Conservation (phyloP, 768 basidiomycete species). For the Tulasnella sp. region DNA sequence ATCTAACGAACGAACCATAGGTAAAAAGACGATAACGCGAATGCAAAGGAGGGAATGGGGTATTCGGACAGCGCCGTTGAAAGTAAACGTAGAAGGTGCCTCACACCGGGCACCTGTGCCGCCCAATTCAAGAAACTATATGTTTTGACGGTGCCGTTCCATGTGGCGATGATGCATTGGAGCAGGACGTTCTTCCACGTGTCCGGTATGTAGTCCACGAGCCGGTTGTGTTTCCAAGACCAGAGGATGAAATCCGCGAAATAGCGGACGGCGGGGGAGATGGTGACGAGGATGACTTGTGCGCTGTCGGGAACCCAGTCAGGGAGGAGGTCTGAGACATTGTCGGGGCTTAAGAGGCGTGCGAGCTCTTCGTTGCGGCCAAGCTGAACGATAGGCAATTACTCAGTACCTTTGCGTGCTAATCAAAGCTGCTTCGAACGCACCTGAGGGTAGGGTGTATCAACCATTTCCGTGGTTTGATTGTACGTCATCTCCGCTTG, state of each 20-base stretch:
- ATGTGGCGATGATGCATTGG: too few relatives aligned
- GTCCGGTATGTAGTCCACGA: too few relatives aligned
- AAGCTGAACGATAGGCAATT: not conserved
- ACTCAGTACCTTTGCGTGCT: too few relatives aligned
- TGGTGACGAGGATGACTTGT: not conserved
- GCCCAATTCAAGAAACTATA: too few relatives aligned
- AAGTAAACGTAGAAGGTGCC: too few relatives aligned
- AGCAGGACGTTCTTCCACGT: too few relatives aligned
- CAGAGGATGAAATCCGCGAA: not conserved
- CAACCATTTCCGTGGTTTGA: not conserved
- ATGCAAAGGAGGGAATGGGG: too few relatives aligned
- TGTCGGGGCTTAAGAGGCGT: not conserved
- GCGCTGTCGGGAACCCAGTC: not conserved
- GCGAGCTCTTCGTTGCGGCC: not conserved
- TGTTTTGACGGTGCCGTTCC: too few relatives aligned
- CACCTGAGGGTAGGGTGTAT: slow-evolving; percentile 8
- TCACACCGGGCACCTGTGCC: too few relatives aligned
- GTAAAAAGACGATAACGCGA: too few relatives aligned
- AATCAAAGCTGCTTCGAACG: not conserved
- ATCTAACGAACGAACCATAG: too few relatives aligned
- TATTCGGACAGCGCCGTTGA: too few relatives aligned
- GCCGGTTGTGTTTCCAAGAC: not conserved
- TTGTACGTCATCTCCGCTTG: not conserved
- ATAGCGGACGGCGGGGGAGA: not conserved
- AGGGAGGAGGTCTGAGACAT: slow-evolving; percentile 1